phyloP scores from a whole-genome alignment of 495 filamentous ascomycete genomes.

The Penicillium antarcticum region DNA sequence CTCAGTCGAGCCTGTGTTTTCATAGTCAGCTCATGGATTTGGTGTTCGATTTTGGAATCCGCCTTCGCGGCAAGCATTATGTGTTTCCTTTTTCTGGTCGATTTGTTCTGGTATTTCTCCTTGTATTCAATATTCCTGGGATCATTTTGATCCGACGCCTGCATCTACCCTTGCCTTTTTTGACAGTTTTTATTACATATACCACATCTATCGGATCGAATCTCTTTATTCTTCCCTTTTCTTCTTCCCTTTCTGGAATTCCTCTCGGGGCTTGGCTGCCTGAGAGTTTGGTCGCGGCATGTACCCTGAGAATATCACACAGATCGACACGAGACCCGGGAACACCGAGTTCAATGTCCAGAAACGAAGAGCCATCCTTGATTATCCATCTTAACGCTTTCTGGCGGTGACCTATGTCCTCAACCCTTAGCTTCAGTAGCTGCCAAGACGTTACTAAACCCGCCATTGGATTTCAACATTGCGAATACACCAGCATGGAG shows the following conservation, averaged over 20 bases:
- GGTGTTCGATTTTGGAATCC: not conserved
- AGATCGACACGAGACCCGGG: no score
- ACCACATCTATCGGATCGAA: slow-evolving; percentile 3
- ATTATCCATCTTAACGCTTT: no score
- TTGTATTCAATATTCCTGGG: slow-evolving; percentile 4
- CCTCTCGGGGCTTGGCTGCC: not conserved
- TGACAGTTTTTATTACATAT: slow-evolving; percentile 1
- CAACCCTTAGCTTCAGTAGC: no score
- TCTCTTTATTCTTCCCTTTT: not conserved
- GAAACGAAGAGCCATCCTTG: no score
- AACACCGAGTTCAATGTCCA: no score
- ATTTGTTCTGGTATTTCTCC: not conserved
- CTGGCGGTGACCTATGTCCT: no score
- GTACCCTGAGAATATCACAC: not conserved
- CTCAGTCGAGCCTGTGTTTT: not conserved
- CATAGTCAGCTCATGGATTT: not conserved
- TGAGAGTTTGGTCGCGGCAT: not conserved
- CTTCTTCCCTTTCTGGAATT: not conserved
- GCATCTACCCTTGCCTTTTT: not conserved
- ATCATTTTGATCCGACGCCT: not conserved
- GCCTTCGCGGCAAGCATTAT: not conserved
- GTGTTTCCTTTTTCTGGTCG: not conserved
- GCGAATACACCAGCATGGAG: no score
- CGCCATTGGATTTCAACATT: no score
- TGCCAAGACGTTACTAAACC: no score